A percentile compares a stretch with the other conserved stretches of the same genome.
Conservation (phyloP, 1,284 basidiomycete species). For the Ustilago xerochloae region DNA sequence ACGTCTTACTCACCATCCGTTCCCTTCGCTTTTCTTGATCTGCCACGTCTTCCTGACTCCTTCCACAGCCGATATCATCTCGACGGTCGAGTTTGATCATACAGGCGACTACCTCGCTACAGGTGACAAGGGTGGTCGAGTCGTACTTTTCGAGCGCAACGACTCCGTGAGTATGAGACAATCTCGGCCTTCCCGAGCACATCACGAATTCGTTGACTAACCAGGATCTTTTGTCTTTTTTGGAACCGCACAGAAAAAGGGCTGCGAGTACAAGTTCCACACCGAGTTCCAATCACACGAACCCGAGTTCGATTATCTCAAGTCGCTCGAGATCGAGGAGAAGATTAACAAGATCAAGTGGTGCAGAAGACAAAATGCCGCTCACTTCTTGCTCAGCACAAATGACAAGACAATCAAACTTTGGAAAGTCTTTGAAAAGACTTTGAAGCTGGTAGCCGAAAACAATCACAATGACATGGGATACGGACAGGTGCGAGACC, state of each 20-base stretch:
- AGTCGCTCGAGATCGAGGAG: slow-evolving; percentile 99
- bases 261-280: slow-evolving; percentile 99
- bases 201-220: not conserved
- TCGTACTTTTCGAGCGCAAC: slow-evolving; percentile 98
- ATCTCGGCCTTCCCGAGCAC: not conserved
- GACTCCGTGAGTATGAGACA: slow-evolving; percentile 79
- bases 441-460: slow-evolving; percentile 93
- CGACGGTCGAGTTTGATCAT: slow-evolving; percentile 99
- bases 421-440: slow-evolving; percentile 99
- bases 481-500: slow-evolving; percentile 46
- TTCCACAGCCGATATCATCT: slow-evolving; percentile 78
- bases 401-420: slow-evolving; percentile 99
- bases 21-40: not conserved
- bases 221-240: not conserved
- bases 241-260: slow-evolving; percentile 79
- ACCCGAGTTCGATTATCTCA: slow-evolving; percentile 99
- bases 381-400: slow-evolving; percentile 96
- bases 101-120: slow-evolving; percentile 99
- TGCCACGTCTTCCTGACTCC: not conserved
- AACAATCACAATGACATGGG: slow-evolving; percentile 82
- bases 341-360: slow-evolving; percentile 99
- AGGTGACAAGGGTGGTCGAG: slow-evolving; percentile 96
- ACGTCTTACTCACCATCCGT: not conserved
- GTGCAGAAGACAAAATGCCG: slow-evolving; percentile 97
- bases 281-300: slow-evolving; percentile 99